A percentile compares a stretch with the other conserved stretches of the same genome.
phyloP scores from a whole-genome alignment of 106 monocot genomes.

The Allium cepa region DNA sequence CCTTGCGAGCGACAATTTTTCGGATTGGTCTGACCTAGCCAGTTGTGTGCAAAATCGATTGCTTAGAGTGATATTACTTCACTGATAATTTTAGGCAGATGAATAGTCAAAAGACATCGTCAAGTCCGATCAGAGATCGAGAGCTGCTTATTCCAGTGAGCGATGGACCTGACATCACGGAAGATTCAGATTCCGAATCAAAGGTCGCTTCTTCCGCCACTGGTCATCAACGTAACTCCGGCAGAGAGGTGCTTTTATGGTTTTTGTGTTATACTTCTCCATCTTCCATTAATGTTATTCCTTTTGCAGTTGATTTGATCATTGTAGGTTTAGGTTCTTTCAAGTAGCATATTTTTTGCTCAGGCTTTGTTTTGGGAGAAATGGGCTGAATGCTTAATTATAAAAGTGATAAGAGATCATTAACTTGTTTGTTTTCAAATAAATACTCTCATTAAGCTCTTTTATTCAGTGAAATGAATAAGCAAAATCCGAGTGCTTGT shows the following conservation, averaged over 20 bases:
- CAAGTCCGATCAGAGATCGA: conserved; percentile 15
- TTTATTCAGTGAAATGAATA: too few species aligned
- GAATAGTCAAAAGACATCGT: conserved; percentile 10
- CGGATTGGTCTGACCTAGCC: too few species aligned
- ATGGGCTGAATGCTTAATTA: too few species aligned
- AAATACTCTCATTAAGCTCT: too few species aligned
- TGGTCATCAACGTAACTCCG: not conserved
- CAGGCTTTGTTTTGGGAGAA: too few species aligned
- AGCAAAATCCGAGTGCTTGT: too few species aligned
- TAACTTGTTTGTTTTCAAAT: too few species aligned
- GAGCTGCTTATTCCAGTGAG: conserved; percentile 10
- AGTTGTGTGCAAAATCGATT: too few species aligned
- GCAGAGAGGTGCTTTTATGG: not conserved
- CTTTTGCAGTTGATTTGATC: not conserved
- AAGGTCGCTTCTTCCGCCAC: conserved; percentile 10
- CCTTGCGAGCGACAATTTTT: too few species aligned
- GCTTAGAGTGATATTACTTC: too few species aligned
- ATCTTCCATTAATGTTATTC: not conserved
- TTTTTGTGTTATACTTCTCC: not conserved
- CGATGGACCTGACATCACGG: conserved; percentile 9
- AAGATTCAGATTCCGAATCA: conserved; percentile 1
- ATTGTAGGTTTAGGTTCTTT: not conserved
- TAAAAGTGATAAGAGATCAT: too few species aligned
- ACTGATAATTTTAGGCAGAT: not conserved
- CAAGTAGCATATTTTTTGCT: too few species aligned